Evolutionary conservation across 2,329 filamentous ascomycete species (phyloP).

Genomic region (Penicillium janthinellum): DNA sequence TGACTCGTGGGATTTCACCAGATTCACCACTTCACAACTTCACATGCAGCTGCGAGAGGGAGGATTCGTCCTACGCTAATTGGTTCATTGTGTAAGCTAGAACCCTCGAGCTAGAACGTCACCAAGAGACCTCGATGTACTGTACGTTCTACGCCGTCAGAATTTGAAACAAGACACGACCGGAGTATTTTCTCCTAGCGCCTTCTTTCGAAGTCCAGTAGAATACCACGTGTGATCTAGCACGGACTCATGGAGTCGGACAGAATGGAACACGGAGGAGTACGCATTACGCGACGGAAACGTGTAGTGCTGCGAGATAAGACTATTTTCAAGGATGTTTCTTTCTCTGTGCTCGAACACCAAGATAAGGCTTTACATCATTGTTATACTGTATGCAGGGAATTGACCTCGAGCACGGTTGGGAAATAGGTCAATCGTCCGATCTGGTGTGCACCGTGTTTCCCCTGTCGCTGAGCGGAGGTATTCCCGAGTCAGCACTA

Average conservation of each 20-base stretch:
- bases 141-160: background rate
- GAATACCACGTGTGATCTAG: background rate
- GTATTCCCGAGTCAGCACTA: slow-evolving; percentile 17
- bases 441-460: slow-evolving; percentile 4
- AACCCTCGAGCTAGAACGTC: background rate
- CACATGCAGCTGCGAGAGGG: background rate
- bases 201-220: background rate
- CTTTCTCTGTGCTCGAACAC: background rate
- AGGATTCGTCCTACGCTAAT: background rate
- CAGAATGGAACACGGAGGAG: too few relatives aligned
- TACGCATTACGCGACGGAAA: background rate
- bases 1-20: background rate
- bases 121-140: background rate
- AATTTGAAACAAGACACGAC: background rate
- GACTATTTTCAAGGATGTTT: background rate
- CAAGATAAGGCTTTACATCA: background rate
- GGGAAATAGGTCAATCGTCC: background rate
- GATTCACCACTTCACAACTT: background rate
- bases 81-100: background rate
- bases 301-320: background rate
- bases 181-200: background rate
- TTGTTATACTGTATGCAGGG: background rate
- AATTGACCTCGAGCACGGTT: background rate
- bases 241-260: too few relatives aligned
- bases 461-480: slow-evolving; percentile 4